Evolutionary conservation across 2,329 filamentous ascomycete genomes (phyloP), one percentile per base, ranked within the genome.

Genomic region (Fusarium sterilihyphosum): DNA sequence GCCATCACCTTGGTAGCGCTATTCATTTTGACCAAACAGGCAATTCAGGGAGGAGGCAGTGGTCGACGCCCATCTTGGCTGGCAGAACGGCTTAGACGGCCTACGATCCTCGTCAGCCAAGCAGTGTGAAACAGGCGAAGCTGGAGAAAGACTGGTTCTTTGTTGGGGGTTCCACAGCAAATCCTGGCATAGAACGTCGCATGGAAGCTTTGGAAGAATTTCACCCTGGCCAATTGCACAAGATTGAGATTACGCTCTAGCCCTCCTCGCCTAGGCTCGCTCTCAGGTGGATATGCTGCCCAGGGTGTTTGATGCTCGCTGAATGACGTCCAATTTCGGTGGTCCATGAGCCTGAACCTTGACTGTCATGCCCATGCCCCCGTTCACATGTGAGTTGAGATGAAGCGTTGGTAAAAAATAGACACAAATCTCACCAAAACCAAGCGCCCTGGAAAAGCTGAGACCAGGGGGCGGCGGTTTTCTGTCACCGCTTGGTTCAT

Each of bases 241-340:
- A 64, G 38, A 71, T 71, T 69, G 62, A 58, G 31, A 58, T 58
- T 49, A 35, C n/a, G 31, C 31, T 49, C 40, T 58, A 49, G 29
- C 63, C 65, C 59, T 61, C 50, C 67, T 61, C 44, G 35, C 26
- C 49, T 65, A 70, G 60, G 59, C 67, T 70, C 67, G 65, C 56
- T 69, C 67, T 54, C 16, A 64, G 47, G 77, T 78, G 76, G 66
- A 63, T 70, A 75, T 29, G 16, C 35, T 63, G 67, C 47, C 74
- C 66, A 67, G 67, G 75, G 67, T 65, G 24, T 47, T 40, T 29
- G n/a, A 57, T 61, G 59, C 64, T 74, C 67, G 38, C 74, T 78
- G 69, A 75, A 78, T 78, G 75, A 78, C 76, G 75, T 77, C 75
- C 68, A 78, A 78, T 78, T 78, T 78, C 77, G 65, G 62, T 67